Conservation (phyloP, 306 rosid species). For the Purshia tridentata region DNA sequence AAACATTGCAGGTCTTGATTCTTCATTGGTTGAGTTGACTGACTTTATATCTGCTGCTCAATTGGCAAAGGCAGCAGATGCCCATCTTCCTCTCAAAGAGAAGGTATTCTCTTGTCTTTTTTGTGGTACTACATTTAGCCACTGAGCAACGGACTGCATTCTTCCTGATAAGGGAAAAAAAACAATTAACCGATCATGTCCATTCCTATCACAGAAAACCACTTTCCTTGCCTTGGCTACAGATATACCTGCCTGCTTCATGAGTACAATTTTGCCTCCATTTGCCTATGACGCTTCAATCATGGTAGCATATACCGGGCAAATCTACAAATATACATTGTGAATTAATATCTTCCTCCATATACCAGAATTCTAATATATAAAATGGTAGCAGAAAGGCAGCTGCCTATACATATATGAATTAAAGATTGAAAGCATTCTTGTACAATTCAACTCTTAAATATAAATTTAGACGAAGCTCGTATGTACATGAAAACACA, state of each 20-base stretch:
- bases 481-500: not conserved
- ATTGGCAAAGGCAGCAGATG: slow-evolving; percentile 61
- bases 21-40: slow-evolving; percentile 63
- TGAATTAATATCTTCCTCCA: too few species aligned
- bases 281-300: slow-evolving; percentile 82
- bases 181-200: too few species aligned
- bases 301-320: slow-evolving; percentile 44
- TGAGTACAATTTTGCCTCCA: slow-evolving; percentile 89
- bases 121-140: too few species aligned
- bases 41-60: slow-evolving; percentile 88
- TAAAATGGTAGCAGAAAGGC: too few species aligned
- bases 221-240: too few species aligned
- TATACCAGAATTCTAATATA: not conserved
- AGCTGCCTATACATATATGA: too few species aligned
- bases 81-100: slow-evolving; percentile 49
- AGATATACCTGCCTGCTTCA: slow-evolving; percentile 95
- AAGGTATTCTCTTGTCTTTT: slow-evolving; percentile 48
- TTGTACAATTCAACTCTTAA: too few species aligned
- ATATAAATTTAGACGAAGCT: too few species aligned
- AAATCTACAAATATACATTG: not conserved
- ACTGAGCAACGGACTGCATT: too few species aligned
- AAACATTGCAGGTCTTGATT: slow-evolving; percentile 50
- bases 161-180: too few species aligned
- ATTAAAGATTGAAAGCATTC: too few species aligned
- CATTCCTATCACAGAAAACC: too few species aligned